Base-by-base conservation (phyloP, 805 yeast genomes). In the Saturnispora kantuleensis region DNA sequence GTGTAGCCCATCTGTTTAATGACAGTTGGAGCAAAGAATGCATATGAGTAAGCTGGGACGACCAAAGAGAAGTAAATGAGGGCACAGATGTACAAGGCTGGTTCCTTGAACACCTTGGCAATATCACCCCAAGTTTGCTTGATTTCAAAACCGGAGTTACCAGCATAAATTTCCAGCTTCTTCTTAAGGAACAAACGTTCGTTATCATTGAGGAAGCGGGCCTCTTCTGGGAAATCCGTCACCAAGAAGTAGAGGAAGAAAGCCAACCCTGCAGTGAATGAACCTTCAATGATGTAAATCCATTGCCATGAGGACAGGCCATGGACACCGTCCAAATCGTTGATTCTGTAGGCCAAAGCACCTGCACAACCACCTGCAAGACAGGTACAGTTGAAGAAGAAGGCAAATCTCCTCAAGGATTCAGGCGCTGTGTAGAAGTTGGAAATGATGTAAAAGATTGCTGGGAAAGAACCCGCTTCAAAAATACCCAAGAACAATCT, bases 361-460 rank as follows among this genome's bases (percentile, higher is more conserved):
- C 88, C 88, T 11, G 82, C 81, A 53, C 84, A 81, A 26, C 84
- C 88, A 58, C 90, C 89, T 1, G 89, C 85, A 44, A 83, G 67
- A 51, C 82, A 75, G 4, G 88, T 80, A 44, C 82, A 77, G 31
- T 81, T 68, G 64, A 83, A 81, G 60, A 83, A 83, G 44, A 78
- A 73, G 31, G 81, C 69, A 60, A 78, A 79, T 45, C 90, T 64
- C 56, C 79, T 72, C 61, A 80, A 84, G 9, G 86, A 73, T 59
- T 82, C 89, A 21, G 64, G 63, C 43, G 81, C 71, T 35, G 76
- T 66, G 61, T 82, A 82, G 65, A 79, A 82, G 60, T 77, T 75
- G 33, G 83, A 69, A 50, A 82, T 66, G 46, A 82, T 68, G 59
- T 81, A 83, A 59, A 82, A 83, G 52, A 84, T 76, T 13, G 85